Evolutionary conservation across 495 filamentous ascomycete species (phyloP).

Genomic region (Penicillium goetzii): DNA sequence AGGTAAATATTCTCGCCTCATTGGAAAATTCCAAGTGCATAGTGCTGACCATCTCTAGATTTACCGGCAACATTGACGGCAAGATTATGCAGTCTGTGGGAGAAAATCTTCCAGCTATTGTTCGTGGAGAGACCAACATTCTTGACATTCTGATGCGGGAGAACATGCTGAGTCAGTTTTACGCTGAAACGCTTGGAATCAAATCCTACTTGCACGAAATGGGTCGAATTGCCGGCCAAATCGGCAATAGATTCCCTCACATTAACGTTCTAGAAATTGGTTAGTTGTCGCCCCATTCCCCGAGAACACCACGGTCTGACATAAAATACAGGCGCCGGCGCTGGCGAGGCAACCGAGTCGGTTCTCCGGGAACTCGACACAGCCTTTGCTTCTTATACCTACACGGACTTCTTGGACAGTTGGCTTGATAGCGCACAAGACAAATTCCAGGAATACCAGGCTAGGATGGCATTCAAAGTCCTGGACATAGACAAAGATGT

Average conservation of each 20-base stretch:
- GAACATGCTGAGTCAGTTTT: conserved; percentile 44
- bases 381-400: conserved; percentile 46
- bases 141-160: conserved; percentile 48
- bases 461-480: conserved; percentile 48
- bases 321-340: conserved; percentile 31
- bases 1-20: conserved; percentile 5
- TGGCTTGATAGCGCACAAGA: conserved; percentile 43
- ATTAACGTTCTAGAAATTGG: conserved; percentile 45
- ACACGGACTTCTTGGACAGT: conserved; percentile 53
- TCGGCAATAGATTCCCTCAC: conserved; percentile 39
- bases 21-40: not conserved
- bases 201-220: conserved; percentile 24
- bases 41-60: conserved; percentile 17
- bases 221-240: conserved; percentile 31
- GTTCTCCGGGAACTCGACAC: conserved; percentile 28
- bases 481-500: conserved; percentile 48
- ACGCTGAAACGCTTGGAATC: conserved; percentile 30
- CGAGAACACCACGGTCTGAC: conserved; percentile 2
- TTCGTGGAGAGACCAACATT: conserved; percentile 44
- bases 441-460: conserved; percentile 18
- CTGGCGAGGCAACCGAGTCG: conserved; percentile 47
- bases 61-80: conserved; percentile 28
- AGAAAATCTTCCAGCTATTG: conserved; percentile 38
- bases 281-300: conserved; percentile 3
- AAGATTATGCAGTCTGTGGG: conserved; percentile 36